Percentiles rank a stretch among this genome's conserved stretches.
Evolutionary conservation across 805 yeast species (phyloP).

Genomic region (Metschnikowia lochheadii): DNA sequence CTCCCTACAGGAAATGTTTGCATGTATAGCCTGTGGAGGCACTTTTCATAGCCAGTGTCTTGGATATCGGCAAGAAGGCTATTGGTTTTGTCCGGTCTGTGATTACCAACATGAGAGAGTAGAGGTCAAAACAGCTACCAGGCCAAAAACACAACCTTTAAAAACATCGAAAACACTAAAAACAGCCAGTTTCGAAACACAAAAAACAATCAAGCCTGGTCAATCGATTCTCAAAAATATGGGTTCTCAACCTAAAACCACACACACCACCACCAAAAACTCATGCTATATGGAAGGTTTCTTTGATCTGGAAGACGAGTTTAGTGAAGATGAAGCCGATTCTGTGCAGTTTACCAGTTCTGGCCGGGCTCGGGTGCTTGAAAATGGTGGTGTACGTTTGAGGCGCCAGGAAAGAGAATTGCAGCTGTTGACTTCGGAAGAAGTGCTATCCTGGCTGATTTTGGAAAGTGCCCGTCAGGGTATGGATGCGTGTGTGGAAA

Average conservation of each 20-base stretch:
- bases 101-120: conserved; percentile 35
- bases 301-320: background rate
- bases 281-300: background rate
- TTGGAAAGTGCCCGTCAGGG: conserved; percentile 29
- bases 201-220: no score
- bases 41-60: conserved; percentile 41
- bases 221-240: no score
- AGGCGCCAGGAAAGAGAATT: conserved; percentile 31
- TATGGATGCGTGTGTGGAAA: background rate
- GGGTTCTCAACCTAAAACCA: no score
- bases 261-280: no score
- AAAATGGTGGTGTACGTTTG: conserved; percentile 38
- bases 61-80: conserved; percentile 21
- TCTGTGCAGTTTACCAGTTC: conserved; percentile 1
- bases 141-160: no score
- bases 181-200: no score
- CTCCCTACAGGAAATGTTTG: conserved; percentile 19
- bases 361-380: conserved; percentile 13
- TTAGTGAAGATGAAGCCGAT: conserved; percentile 2
- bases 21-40: conserved; percentile 35
- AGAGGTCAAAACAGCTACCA: background rate
- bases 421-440: conserved; percentile 31
- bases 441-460: conserved; percentile 33
- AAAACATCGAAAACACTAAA: no score
- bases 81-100: conserved; percentile 53